These are phyloP conservation scores for Beta lomatogona DNA, from an alignment of 179 eudicot species.

Conservation along the genomic window DNA sequence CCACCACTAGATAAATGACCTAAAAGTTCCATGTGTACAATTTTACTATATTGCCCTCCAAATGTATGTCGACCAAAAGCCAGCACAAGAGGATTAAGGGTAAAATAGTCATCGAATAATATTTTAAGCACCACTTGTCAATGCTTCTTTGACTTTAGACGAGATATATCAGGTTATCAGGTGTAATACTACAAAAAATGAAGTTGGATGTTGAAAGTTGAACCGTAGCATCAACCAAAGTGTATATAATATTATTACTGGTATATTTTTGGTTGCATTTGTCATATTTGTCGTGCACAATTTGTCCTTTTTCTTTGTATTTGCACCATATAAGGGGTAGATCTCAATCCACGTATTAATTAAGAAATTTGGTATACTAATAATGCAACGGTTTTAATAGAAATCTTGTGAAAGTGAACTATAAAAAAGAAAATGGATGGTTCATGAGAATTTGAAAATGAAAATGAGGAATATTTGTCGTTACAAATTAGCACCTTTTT, in stretches of 20 bases:
- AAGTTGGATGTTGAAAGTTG: constrained; percentile 11
- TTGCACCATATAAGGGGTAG: neutral
- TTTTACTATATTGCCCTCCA: neutral
- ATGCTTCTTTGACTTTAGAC: constrained; percentile 13
- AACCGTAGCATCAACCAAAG: constrained; percentile 25
- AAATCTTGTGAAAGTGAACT: neutral
- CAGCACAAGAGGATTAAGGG: neutral
- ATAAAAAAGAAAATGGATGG: neutral
- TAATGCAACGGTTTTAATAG: neutral
- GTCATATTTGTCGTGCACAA: constrained; percentile 16
- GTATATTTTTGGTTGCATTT: neutral
- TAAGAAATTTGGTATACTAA: neutral
- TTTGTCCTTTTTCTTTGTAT: neutral
- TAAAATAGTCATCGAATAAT: neutral
- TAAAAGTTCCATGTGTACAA: neutral
- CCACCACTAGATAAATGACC: neutral
- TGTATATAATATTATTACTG: neutral
- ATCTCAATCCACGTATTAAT: constrained; percentile 1
- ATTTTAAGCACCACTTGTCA: constrained; percentile 17
- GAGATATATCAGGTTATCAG: neutral
- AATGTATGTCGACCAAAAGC: neutral
- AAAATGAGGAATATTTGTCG: neutral
- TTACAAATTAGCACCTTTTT: too few relatives aligned
- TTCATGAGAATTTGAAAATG: neutral
- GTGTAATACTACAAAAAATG: neutral